Evolutionary conservation across 148 eudicot genomes (phyloP).

Genomic region (Rhododendron griersonianum): DNA sequence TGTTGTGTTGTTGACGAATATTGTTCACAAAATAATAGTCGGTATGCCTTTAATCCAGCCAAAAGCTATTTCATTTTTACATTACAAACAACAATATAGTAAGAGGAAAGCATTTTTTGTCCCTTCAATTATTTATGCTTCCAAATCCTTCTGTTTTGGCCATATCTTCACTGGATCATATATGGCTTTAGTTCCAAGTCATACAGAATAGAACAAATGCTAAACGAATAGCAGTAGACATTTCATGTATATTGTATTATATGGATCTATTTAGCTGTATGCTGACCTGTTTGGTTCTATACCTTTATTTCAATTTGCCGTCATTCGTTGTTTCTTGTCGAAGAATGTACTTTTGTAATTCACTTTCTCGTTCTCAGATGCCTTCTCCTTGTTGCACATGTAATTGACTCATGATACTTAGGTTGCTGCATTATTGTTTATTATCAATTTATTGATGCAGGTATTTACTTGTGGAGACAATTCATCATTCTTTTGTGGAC

Average conservation of each 20-base stretch:
- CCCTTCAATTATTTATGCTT: background rate
- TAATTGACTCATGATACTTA: background rate
- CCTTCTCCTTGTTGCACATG: background rate
- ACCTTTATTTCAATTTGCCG: background rate
- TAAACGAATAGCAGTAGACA: background rate
- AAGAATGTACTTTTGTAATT: background rate
- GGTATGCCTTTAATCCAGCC: background rate
- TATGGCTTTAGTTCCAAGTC: background rate
- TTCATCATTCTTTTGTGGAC: conserved; percentile 90
- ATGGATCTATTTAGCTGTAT: background rate
- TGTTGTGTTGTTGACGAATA: background rate
- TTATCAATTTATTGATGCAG: conserved; percentile 29
- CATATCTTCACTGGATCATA: background rate
- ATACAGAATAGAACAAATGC: background rate
- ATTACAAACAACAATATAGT: background rate
- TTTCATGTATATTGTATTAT: background rate
- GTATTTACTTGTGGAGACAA: conserved; percentile 96
- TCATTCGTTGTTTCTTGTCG: background rate
- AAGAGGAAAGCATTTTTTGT: background rate
- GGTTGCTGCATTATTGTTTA: background rate
- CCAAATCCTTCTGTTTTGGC: background rate
- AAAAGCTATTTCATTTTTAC: background rate
- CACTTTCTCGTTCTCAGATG: background rate
- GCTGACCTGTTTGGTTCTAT: background rate
- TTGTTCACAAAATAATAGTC: background rate